Conservation (phyloP, 2,329 filamentous ascomycete genomes). For the Neospermospora avenae region DNA sequence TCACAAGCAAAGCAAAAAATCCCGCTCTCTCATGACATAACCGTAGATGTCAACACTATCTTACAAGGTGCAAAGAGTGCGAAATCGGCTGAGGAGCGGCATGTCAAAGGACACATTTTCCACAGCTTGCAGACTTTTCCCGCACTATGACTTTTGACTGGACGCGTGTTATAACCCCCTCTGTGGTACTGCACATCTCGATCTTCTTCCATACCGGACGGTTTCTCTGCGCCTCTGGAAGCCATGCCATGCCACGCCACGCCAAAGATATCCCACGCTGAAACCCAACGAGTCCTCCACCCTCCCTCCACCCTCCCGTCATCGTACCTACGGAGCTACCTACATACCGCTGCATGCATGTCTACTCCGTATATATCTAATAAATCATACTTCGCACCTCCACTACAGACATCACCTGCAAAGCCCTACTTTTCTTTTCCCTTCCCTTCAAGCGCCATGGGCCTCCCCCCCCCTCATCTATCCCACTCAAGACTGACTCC, state of each 20-base stretch:
- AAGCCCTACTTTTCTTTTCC: background rate
- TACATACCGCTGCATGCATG: constrained; percentile 1
- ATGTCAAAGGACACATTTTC: background rate
- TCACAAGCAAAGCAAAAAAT: background rate
- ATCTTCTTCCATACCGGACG: background rate
- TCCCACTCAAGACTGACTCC: background rate
- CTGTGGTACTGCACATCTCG: background rate
- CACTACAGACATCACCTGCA: background rate
- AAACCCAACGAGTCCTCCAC: background rate
- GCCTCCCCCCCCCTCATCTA: background rate
- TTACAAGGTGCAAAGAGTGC: background rate
- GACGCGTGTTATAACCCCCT: background rate
- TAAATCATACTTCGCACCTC: background rate
- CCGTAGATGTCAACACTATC: background rate
- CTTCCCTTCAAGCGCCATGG: background rate
- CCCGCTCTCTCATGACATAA: background rate
- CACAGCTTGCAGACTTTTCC: background rate
- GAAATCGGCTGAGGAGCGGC: background rate
- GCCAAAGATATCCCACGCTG: background rate
- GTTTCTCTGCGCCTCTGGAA: background rate
- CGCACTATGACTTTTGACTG: background rate
- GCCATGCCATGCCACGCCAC: background rate
- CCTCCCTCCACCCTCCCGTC: background rate
- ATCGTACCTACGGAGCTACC: background rate
- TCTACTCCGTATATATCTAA: background rate